phyloP scores from a whole-genome alignment of 768 basidiomycete genomes.

The Leccinum variicolor region DNA sequence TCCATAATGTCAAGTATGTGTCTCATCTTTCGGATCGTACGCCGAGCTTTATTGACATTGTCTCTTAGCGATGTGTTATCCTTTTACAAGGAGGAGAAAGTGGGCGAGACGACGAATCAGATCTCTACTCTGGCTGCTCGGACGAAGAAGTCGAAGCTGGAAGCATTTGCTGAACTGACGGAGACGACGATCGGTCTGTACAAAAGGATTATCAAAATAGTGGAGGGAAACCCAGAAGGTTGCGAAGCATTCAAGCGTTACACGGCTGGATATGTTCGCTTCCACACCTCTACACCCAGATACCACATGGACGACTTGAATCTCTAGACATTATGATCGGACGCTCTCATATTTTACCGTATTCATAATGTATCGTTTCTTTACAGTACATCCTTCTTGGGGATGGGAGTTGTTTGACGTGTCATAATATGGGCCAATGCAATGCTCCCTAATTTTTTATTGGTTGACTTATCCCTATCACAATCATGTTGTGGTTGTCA shows the following conservation, averaged over 20 bases:
- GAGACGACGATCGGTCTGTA: slow-evolving; percentile 8
- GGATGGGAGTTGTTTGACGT: no score
- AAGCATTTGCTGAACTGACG: not conserved
- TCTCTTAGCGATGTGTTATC: not conserved
- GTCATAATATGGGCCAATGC: no score
- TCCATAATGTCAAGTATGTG: not conserved
- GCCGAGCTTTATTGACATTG: not conserved
- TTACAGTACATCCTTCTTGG: no score
- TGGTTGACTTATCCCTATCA: no score
- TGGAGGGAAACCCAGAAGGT: slow-evolving; percentile 6
- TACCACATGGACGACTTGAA: slow-evolving; percentile 19
- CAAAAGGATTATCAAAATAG: slow-evolving; percentile 18
- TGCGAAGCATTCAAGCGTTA: slow-evolving; percentile 5
- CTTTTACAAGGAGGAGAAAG: not conserved
- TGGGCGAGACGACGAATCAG: not conserved
- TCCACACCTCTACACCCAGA: slow-evolving; percentile 20
- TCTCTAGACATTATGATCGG: not conserved
- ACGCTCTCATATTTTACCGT: not conserved
- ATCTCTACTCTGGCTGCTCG: not conserved
- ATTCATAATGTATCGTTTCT: not conserved
- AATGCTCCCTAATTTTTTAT: no score
- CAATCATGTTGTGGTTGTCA: no score
- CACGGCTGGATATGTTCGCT: slow-evolving; percentile 16
- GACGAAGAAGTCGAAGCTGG: not conserved
- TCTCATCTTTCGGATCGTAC: no score